Percentiles rank a stretch among this genome's conserved stretches.
Evolutionary conservation across 2,329 filamentous ascomycete species (phyloP).

Genomic region (Pyrenophora seminiperda): DNA sequence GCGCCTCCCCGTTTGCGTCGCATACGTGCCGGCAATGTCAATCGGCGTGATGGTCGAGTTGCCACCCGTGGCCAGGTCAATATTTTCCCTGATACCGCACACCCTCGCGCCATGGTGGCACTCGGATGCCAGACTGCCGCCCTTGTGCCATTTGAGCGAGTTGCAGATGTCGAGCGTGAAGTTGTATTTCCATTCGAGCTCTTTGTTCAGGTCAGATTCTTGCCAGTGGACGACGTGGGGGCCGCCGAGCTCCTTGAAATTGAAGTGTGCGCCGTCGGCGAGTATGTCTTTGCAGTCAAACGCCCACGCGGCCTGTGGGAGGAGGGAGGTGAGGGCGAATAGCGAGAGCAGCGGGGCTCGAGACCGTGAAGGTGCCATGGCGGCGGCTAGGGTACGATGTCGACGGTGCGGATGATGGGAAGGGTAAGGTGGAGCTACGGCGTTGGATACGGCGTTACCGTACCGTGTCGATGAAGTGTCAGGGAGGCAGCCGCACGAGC

Average conservation of each 20-base stretch:
- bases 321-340: constrained; percentile 31
- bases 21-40: constrained; percentile 75
- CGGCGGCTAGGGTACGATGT: constrained; percentile 23
- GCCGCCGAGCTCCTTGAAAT: constrained; percentile 67
- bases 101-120: constrained; percentile 76
- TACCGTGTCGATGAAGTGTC: constrained; percentile 6
- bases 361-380: constrained; percentile 39
- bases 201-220: constrained; percentile 50
- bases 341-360: constrained; percentile 30
- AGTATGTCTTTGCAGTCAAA: constrained; percentile 68
- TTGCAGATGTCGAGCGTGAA: constrained; percentile 81
- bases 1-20: constrained; percentile 58
- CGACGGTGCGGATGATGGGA: constrained; percentile 9
- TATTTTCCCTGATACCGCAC: constrained; percentile 71
- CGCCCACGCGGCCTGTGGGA: constrained; percentile 34
- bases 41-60: constrained; percentile 63
- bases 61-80: constrained; percentile 55
- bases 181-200: constrained; percentile 70
- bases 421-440: constrained; percentile 5
- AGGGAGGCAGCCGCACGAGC: constrained; percentile 1
- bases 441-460: constrained; percentile 11
- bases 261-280: constrained; percentile 64
- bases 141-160: constrained; percentile 66
- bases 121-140: constrained; percentile 55
- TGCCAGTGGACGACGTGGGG: constrained; percentile 70